A percentile compares a stretch with the other conserved stretches of the same genome.
These are phyloP conservation scores for Fusarium oligoseptatum DNA, from an alignment of 2,329 filamentous ascomycete genomes.

Conservation along the genomic window DNA sequence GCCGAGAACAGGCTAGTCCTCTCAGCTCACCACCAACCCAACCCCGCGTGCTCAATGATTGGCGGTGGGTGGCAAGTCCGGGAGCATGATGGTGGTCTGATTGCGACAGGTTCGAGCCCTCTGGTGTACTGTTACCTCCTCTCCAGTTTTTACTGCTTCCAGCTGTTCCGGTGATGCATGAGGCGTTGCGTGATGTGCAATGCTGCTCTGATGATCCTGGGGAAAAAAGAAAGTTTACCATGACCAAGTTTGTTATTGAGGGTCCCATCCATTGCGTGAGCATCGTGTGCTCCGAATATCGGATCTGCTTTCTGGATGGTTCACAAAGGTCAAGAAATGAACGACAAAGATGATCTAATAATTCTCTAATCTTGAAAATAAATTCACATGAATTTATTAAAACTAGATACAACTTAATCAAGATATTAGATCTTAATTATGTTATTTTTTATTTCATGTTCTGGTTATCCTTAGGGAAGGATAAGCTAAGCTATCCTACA, in stretches of 20 bases:
- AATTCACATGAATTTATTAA: no score
- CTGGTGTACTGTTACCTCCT: not conserved
- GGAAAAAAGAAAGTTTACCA: not conserved
- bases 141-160: no score
- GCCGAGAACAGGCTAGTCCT: constrained; percentile 3
- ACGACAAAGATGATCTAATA: no score
- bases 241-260: not conserved
- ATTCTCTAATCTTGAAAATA: no score
- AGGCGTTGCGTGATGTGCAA: constrained; percentile 3
- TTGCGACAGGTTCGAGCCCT: not conserved
- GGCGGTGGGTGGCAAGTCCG: constrained; percentile 26
- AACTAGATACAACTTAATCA: no score
- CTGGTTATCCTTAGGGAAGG: no score
- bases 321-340: no score
- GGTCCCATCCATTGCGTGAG: not conserved
- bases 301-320: not conserved
- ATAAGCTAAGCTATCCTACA: no score
- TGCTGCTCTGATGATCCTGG: not conserved
- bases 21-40: constrained; percentile 11
- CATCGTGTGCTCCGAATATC: constrained; percentile 4
- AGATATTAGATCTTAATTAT: no score
- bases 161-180: not conserved
- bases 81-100: constrained; percentile 6
- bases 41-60: constrained; percentile 3
- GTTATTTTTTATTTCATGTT: no score